Base-by-base conservation (phyloP, 2,329 filamentous ascomycete species). In the Epichloe hybrida region DNA sequence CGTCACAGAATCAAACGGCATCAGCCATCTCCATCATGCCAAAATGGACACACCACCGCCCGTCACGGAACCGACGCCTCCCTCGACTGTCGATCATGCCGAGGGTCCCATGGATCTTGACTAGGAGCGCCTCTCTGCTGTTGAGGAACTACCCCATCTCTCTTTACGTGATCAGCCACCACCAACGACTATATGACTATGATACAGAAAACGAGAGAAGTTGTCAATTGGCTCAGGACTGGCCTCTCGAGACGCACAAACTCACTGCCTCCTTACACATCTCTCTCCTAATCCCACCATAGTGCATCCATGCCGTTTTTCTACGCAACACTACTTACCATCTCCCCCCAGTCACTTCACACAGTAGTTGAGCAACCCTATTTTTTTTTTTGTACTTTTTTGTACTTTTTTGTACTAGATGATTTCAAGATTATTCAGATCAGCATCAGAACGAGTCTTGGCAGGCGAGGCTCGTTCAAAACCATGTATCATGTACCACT, bases 71-170 rank as follows among this genome's bases (percentile, higher is more conserved):
- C 67, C 67, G 13, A 69, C 67, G 21, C 67, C 67, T 40, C 67
- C 67, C 5, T 68, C 66, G 4, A 69, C 67, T 35, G 64, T 68
- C 41, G 67, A 69, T 46, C 63, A 67, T 40, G 65, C 60, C 27
- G 66, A 69, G 53, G 59, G 62, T 39, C 54, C 60, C 9, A 71
- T 71, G 69, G 69, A 71, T 27, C 59, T 70, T 21, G 69, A 71
- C 49, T 70, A 59, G 57, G 31, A 44, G 9, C 35, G 40, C n/a
- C 7, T 12, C 15, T 15, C 20, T 27, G 15, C 17, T 15, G 3
- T 37, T n/a, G 35, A 37, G 5, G 20, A 36, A 5, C 31, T 12
- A 5, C 17, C 12, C 13, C 12, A 4, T 17, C 17, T 17, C n/a
- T 44, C 4, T 9, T 27, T 3, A 27, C 27, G 3, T 31, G 3